These are phyloP conservation scores for Lipomyces japonicus DNA, from an alignment of 805 yeast species.

Conservation along the genomic window DNA sequence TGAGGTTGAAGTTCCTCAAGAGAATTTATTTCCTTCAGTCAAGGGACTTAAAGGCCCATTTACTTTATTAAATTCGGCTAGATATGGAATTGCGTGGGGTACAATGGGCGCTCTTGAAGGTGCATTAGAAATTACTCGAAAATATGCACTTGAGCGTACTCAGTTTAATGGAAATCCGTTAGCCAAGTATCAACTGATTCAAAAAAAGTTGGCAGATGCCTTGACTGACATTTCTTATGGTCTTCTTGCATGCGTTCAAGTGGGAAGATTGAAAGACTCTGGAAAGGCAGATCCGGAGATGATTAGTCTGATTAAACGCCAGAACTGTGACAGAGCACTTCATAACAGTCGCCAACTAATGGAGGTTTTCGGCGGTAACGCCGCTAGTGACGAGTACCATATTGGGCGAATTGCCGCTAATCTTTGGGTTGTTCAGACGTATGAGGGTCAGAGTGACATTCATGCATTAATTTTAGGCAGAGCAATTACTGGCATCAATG, in stretches of 20 bases:
- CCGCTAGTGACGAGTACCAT: constrained; percentile 44
- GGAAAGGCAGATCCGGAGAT: constrained; percentile 42
- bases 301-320: constrained; percentile 45
- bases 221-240: constrained; percentile 43
- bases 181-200: constrained; percentile 43
- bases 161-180: constrained; percentile 42
- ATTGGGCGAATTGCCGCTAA: constrained; percentile 44
- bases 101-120: constrained; percentile 45
- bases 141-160: constrained; percentile 41
- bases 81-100: constrained; percentile 46
- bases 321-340: constrained; percentile 44
- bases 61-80: constrained; percentile 44
- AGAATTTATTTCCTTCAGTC: constrained; percentile 41
- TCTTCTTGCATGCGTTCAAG: constrained; percentile 41
- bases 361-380: constrained; percentile 48
- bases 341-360: constrained; percentile 39
- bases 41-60: constrained; percentile 46
- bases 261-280: constrained; percentile 42
- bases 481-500: constrained; percentile 43
- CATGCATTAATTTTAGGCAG: constrained; percentile 42
- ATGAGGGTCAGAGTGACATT: constrained; percentile 44
- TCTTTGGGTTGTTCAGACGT: constrained; percentile 45
- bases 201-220: constrained; percentile 45
- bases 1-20: constrained; percentile 44
- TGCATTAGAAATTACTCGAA: constrained; percentile 39